A percentile compares a stretch with the other conserved stretches of the same genome.
Evolutionary conservation across 306 rosid species (phyloP).

Genomic region (Crataegus laevigata): DNA sequence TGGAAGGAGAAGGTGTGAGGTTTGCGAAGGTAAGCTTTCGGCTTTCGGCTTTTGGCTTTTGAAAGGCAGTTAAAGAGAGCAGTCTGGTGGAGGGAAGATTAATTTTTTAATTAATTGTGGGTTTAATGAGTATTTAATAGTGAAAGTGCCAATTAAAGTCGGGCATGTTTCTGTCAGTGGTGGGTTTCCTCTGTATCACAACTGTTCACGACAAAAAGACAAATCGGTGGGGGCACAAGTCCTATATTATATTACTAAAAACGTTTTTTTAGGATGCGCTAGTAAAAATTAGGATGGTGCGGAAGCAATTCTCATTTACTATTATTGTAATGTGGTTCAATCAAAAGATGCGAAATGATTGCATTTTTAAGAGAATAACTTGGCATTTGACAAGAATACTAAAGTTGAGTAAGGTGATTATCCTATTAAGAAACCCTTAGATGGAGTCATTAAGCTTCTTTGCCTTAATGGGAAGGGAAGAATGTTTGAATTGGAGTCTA

Average conservation of each 20-base stretch:
- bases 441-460: not conserved
- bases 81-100: slow-evolving; percentile 2
- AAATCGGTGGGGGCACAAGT: not conserved
- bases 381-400: not conserved
- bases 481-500: not conserved
- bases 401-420: not conserved
- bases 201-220: not conserved
- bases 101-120: not conserved
- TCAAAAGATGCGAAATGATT: too few relatives aligned
- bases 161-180: not conserved
- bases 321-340: too few relatives aligned
- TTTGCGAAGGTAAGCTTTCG: not conserved
- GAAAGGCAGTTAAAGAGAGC: not conserved
- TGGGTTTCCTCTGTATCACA: not conserved
- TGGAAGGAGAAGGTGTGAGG: not conserved
- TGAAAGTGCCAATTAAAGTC: not conserved
- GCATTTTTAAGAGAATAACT: too few relatives aligned
- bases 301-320: too few relatives aligned
- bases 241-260: too few relatives aligned
- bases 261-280: too few relatives aligned
- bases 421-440: not conserved
- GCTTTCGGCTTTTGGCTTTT: not conserved
- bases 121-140: not conserved
- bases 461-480: slow-evolving; percentile 13
- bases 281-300: too few relatives aligned